Evolutionary conservation across 805 yeast species (phyloP).

Genomic region (Wickerhamiella vanderwaltii): DNA sequence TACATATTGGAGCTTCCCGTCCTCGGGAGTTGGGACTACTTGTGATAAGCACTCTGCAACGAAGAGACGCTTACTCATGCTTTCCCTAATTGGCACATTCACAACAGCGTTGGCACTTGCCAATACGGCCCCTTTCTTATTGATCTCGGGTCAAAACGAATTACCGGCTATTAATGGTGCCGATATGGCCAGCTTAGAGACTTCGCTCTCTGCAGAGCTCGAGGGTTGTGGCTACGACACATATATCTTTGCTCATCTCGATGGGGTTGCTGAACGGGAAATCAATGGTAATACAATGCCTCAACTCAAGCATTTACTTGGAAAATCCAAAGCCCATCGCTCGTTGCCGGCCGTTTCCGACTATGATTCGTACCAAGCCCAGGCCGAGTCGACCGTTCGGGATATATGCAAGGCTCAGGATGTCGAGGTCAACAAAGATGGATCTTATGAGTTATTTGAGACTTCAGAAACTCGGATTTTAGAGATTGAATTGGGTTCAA

Average conservation of each 20-base stretch:
- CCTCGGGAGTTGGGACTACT: too few relatives aligned
- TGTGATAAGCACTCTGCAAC: too few relatives aligned
- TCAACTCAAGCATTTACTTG: conserved; percentile 18
- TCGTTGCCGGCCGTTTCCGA: conserved; percentile 12
- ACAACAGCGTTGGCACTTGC: conserved; percentile 5
- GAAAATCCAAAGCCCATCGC: conserved; percentile 17
- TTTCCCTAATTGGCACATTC: conserved; percentile 7
- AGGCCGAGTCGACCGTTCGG: conserved; percentile 18
- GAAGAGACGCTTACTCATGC: conserved; percentile 9
- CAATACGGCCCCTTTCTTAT: conserved; percentile 12
- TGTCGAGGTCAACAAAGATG: conserved; percentile 33
- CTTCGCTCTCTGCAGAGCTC: conserved; percentile 15
- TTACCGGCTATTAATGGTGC: conserved; percentile 11
- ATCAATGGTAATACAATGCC: conserved; percentile 23
- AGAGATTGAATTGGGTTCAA: conserved; percentile 35
- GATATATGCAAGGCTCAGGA: conserved; percentile 42
- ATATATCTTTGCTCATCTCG: conserved; percentile 43
- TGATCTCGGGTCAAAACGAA: conserved; percentile 9
- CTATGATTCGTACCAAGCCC: conserved; percentile 9
- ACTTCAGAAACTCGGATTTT: conserved; percentile 57
- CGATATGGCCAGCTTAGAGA: conserved; percentile 15
- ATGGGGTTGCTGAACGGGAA: conserved; percentile 40
- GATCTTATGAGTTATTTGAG: conserved; percentile 40
- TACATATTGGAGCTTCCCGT: too few relatives aligned
- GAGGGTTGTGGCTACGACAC: conserved; percentile 41